phyloP scores from a whole-genome alignment of 495 filamentous ascomycete species.

The Neurospora sp. region DNA sequence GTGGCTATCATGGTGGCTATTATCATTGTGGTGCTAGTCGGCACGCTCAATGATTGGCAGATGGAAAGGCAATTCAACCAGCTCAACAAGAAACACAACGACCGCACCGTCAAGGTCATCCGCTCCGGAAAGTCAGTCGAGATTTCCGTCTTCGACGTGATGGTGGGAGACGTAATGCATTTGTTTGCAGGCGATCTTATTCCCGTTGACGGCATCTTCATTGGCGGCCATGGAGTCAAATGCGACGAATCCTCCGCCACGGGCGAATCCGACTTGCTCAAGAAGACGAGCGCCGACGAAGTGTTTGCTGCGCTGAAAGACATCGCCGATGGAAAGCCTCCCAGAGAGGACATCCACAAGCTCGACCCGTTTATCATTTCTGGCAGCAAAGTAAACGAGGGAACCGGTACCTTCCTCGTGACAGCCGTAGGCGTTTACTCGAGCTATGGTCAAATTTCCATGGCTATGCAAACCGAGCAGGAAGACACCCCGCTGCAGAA shows the following conservation, averaged over 20 bases:
- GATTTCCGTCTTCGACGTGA: constrained; percentile 61
- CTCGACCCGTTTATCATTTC: constrained; percentile 92
- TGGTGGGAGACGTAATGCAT: constrained; percentile 66
- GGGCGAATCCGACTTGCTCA: constrained; percentile 73
- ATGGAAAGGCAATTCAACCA: constrained; percentile 74
- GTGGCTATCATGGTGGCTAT: constrained; percentile 72
- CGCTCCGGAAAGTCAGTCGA: constrained; percentile 65
- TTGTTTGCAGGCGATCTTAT: constrained; percentile 64
- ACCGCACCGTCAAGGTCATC: constrained; percentile 68
- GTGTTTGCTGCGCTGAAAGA: constrained; percentile 69
- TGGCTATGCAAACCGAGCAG: constrained; percentile 80
- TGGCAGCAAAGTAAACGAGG: constrained; percentile 84
- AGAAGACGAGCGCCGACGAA: constrained; percentile 61
- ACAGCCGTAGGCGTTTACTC: constrained; percentile 81
- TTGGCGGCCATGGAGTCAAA: constrained; percentile 62
- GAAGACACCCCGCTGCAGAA: constrained; percentile 88
- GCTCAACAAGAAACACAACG: constrained; percentile 69
- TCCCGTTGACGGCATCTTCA: constrained; percentile 65
- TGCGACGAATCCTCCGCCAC: constrained; percentile 80
- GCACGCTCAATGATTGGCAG: constrained; percentile 69
- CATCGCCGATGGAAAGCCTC: constrained; percentile 17
- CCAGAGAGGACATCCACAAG: constrained; percentile 56
- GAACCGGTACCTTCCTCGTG: constrained; percentile 75
- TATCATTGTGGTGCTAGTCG: constrained; percentile 63
- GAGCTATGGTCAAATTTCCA: constrained; percentile 84